phyloP scores from a whole-genome alignment of 2,329 filamentous ascomycete species.

The Pseudocercospora fuligena region DNA sequence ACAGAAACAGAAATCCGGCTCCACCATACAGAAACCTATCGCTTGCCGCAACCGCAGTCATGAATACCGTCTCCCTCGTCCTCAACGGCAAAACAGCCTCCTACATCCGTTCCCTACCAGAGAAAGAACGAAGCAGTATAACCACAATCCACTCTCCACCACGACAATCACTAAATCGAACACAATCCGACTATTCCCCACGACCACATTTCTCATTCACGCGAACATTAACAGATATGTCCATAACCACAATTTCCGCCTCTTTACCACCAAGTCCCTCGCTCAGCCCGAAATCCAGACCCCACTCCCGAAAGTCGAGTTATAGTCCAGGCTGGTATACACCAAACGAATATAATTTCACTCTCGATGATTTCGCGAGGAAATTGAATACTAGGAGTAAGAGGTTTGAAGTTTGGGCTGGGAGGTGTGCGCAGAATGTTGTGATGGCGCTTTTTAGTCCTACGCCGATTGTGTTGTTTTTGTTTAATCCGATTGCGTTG shows the following conservation, averaged over 20 bases:
- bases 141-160: constrained; percentile 9
- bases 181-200: background rate
- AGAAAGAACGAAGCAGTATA: constrained; percentile 22
- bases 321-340: constrained; percentile 38
- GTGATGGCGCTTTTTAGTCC: constrained; percentile 41
- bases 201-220: constrained; percentile 5
- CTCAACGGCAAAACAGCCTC: constrained; percentile 35
- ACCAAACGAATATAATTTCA: constrained; percentile 29
- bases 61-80: constrained; percentile 38
- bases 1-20: background rate
- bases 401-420: constrained; percentile 35
- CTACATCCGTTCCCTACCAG: constrained; percentile 27
- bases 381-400: constrained; percentile 33
- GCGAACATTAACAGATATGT: background rate
- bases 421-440: constrained; percentile 37
- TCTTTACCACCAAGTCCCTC: constrained; percentile 8
- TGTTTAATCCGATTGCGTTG: constrained; percentile 39
- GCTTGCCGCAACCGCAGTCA: constrained; percentile 10
- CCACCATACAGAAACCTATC: background rate
- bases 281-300: constrained; percentile 13
- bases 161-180: background rate
- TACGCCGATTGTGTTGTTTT: constrained; percentile 37
- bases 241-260: background rate
- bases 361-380: constrained; percentile 38
- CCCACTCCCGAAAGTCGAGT: constrained; percentile 12